Evolutionary conservation across 345 rosid species (phyloP), one percentile per base, ranked within the genome.

Genomic region (Kandelia obovata): DNA sequence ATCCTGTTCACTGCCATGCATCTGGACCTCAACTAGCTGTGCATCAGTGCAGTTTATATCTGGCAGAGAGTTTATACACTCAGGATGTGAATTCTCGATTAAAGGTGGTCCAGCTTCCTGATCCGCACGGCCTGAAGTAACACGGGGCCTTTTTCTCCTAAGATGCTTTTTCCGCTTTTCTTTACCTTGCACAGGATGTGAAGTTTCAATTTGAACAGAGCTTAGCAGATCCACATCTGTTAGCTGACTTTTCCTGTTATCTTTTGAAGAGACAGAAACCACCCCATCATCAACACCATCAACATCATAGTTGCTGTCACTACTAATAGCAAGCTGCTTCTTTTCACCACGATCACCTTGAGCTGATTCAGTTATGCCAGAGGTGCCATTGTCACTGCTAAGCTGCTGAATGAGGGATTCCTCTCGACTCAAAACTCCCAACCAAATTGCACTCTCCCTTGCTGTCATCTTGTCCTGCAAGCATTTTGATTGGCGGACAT

Each of bases 391-490:
- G 49, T 92, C 99, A 62, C 93, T 88, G 68, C 96, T 92, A 62
- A 85, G 91, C 80, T 90, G 97, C 78, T 49, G 85, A 73, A 92
- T 80, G 15, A 79, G 77, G 30, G 98, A 86, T 68, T 92, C 99
- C 79, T 90, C 97, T 62, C 84, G 85, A 81, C 81, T 85, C 87
- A 96, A 75, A 66, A 96, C 98, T 43, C 90, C 94, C 78, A 90
- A 77, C 99, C 99, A 96, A 76, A 92, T 89, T 23, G 98, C 99
- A 69, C 98, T 96, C 83, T 96, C 99, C 82, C 92, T 96, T 58
- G 98, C 99, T 0, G 99, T 92, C 98, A 96, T 96, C 84, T 96
- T 96, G 78, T 96, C 99, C 82, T 96, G 99, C 64, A 96, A 85
- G 83, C 99, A 96, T 73, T 96, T 96, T 25, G 99, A 96, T 72